phyloP scores from a whole-genome alignment of 768 basidiomycete species.

The Kondoa malvinella region DNA sequence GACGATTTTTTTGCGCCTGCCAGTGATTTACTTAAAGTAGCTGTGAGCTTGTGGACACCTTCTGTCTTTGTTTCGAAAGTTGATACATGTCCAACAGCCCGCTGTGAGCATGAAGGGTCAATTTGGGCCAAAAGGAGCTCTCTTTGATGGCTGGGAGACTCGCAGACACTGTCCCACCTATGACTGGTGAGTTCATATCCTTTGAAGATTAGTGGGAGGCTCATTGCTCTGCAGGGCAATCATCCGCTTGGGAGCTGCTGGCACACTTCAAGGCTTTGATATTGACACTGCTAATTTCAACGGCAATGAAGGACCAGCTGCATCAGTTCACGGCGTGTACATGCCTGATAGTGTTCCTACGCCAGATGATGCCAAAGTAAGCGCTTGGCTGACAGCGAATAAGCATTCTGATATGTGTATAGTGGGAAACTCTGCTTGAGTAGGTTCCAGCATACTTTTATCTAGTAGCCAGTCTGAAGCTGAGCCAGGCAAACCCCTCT shows the following conservation, averaged over 20 bases:
- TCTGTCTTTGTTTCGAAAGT: background rate
- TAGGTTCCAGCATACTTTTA: slow-evolving; percentile 33
- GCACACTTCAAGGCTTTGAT: slow-evolving; percentile 68
- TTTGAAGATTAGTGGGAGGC: background rate
- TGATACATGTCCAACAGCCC: slow-evolving; percentile 40
- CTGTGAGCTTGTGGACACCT: slow-evolving; percentile 42
- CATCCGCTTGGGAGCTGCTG: slow-evolving; percentile 58
- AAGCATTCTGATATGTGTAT: background rate
- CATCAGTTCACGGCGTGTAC: slow-evolving; percentile 47
- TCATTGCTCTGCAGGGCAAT: slow-evolving; percentile 51
- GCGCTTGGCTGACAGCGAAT: background rate
- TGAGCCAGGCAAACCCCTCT: slow-evolving; percentile 36
- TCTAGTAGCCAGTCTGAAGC: background rate
- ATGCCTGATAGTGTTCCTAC: slow-evolving; percentile 34
- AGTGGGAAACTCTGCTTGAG: slow-evolving; percentile 1
- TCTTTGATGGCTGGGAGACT: slow-evolving; percentile 88
- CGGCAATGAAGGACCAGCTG: slow-evolving; percentile 54
- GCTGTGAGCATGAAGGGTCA: slow-evolving; percentile 82
- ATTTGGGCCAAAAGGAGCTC: slow-evolving; percentile 85
- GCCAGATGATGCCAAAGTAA: slow-evolving; percentile 39
- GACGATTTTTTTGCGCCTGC: slow-evolving; percentile 95
- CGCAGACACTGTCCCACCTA: slow-evolving; percentile 69
- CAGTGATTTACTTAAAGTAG: slow-evolving; percentile 59
- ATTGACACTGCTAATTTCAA: slow-evolving; percentile 91
- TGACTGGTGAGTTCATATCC: slow-evolving; percentile 52